Percentiles rank a stretch among this genome's conserved stretches.
Evolutionary conservation across 495 filamentous ascomycete species (phyloP).

Genomic region (Aspergillus biplanus): DNA sequence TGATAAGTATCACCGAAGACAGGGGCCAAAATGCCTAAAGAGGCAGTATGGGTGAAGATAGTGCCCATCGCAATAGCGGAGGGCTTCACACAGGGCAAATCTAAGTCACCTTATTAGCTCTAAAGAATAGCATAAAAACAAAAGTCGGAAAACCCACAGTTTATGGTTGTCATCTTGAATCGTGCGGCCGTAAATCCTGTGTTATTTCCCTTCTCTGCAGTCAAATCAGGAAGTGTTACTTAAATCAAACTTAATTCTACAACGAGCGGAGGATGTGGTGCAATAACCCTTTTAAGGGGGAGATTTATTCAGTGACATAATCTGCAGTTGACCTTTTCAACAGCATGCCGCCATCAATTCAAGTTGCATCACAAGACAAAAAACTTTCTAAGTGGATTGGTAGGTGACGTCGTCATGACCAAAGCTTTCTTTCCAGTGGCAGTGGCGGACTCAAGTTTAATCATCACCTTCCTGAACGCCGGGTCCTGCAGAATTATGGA

Average conservation of each 20-base stretch:
- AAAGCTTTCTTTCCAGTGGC: constrained; percentile 28
- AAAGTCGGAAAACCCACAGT: constrained; percentile 53
- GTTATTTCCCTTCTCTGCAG: background rate
- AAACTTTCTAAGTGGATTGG: background rate
- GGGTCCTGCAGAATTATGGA: too few species aligned
- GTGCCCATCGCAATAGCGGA: constrained; percentile 97
- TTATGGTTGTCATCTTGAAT: constrained; percentile 61
- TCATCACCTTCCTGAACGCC: background rate
- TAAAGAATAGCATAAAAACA: background rate
- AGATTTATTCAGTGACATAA: constrained; percentile 15
- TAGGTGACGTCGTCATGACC: constrained; percentile 52
- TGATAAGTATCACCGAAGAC: constrained; percentile 96
- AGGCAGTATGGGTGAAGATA: constrained; percentile 86
- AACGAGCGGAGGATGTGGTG: too few species aligned
- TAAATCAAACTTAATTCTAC: too few species aligned
- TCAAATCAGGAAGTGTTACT: too few species aligned
- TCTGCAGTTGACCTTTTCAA: background rate
- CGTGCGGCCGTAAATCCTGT: background rate
- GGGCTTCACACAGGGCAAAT: constrained; percentile 95
- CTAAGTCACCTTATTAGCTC: constrained; percentile 43
- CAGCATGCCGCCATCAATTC: background rate
- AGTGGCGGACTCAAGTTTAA: background rate
- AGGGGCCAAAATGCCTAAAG: constrained; percentile 80
- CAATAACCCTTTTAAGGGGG: background rate
- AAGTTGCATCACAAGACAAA: constrained; percentile 24